Evolutionary conservation across 1,284 basidiomycete genomes (phyloP).

Genomic region (Exobasidium cylindrosporum): DNA sequence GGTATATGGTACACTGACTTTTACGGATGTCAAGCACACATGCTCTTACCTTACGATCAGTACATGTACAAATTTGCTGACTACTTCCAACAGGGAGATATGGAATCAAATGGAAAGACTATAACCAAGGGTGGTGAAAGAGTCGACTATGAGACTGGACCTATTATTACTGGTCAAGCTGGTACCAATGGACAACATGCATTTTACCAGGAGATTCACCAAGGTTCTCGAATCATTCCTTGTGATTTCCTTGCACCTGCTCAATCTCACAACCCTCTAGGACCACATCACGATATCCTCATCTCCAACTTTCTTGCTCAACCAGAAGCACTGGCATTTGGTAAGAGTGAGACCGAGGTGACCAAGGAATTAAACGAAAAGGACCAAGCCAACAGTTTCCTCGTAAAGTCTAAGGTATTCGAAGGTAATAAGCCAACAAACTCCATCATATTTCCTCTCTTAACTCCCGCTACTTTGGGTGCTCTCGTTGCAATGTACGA

Average conservation of each 20-base stretch:
- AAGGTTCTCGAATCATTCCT: constrained; percentile 69
- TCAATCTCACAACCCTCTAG: constrained; percentile 85
- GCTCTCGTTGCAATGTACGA: constrained; percentile 89
- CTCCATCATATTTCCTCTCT: constrained; percentile 86
- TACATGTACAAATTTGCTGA: constrained; percentile 99
- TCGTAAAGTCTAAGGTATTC: constrained; percentile 96
- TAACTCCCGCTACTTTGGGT: constrained; percentile 86
- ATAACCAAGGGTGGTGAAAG: constrained; percentile 88
- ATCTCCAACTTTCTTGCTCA: constrained; percentile 98
- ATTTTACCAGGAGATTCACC: constrained; percentile 97
- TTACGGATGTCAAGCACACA: constrained; percentile 91
- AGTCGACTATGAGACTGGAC: constrained; percentile 94
- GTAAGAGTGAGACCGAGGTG: constrained; percentile 90
- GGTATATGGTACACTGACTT: constrained; percentile 99
- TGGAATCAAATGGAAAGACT: constrained; percentile 98
- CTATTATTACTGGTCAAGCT: constrained; percentile 97
- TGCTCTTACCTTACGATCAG: constrained; percentile 93
- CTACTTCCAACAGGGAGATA: constrained; percentile 99
- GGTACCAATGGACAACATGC: constrained; percentile 97
- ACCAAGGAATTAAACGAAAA: constrained; percentile 70
- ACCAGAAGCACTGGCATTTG: constrained; percentile 92
- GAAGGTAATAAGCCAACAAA: constrained; percentile 97
- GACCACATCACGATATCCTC: constrained; percentile 88
- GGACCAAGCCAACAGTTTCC: constrained; percentile 70
- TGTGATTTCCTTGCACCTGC: constrained; percentile 91